Percentiles rank a stretch among this genome's conserved stretches.
phyloP scores from a whole-genome alignment of 1,284 basidiomycete species.

The Cutaneotrichosporon mucoides region DNA sequence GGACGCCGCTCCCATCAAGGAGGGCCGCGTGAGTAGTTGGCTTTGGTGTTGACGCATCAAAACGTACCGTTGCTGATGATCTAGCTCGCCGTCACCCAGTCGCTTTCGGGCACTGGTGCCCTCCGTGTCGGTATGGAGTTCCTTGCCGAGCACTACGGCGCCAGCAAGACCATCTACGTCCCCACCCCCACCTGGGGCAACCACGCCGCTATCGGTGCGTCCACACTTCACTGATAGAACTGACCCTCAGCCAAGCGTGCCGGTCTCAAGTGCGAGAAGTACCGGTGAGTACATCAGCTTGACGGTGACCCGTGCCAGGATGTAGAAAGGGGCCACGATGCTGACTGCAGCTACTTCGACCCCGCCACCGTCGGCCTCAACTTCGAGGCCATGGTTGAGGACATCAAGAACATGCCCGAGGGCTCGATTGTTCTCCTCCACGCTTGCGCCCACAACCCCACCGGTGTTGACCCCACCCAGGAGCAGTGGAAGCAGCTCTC shows the following conservation, averaged over 20 bases:
- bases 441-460: slow-evolving; percentile 75
- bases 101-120: slow-evolving; percentile 96
- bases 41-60: background rate
- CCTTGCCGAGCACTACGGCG: slow-evolving; percentile 76
- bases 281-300: too few relatives aligned
- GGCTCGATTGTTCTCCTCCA: slow-evolving; percentile 56
- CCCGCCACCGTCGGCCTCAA: slow-evolving; percentile 89
- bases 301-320: too few relatives aligned
- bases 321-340: too few relatives aligned
- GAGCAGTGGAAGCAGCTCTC: slow-evolving; percentile 93
- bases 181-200: slow-evolving; percentile 97
- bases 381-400: slow-evolving; percentile 83
- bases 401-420: slow-evolving; percentile 59
- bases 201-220: slow-evolving; percentile 75
- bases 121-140: slow-evolving; percentile 95
- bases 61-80: background rate
- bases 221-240: slow-evolving; percentile 36
- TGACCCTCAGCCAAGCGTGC: slow-evolving; percentile 49
- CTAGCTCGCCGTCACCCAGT: slow-evolving; percentile 86
- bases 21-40: slow-evolving; percentile 62
- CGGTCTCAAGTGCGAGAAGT: slow-evolving; percentile 85
- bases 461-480: slow-evolving; percentile 90
- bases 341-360: slow-evolving; percentile 68
- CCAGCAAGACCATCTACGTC: slow-evolving; percentile 83
- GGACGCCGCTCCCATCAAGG: slow-evolving; percentile 69